Base-by-base conservation (phyloP, 106 monocot species). In the Dendrobium chrysotoxum region DNA sequence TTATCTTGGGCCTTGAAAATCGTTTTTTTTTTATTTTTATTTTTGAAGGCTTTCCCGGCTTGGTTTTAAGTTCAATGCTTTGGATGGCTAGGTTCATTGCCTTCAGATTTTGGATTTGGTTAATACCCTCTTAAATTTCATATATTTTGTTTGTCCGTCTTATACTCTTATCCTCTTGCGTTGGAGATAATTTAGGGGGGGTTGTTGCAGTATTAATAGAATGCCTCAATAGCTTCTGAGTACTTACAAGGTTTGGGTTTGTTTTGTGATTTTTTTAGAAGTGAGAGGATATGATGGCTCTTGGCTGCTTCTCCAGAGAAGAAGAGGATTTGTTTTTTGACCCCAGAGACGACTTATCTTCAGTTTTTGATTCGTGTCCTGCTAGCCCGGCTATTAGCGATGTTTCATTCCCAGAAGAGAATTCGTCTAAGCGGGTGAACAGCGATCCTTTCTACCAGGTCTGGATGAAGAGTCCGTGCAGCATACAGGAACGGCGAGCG, bases 251-350 rank as follows among this genome's bases (percentile, higher is more conserved):
- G 72, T 72, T 31, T 28, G 16, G 20, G 47, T 76, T 76, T 54
- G 67, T 84, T 75, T 31, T 53, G 35, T 50, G 39, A 41, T 41
- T 78, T 83, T 46, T 85, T 80, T 70, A 31, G 71, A 67, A 82
- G 85, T 72, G 76, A 83, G 66, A 74, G 68, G 72, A 26, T 30
- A 78, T 40, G 58, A 83, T 83, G 83, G 80, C 72, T 25, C 41
- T 44, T 66, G 45, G 81, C 35, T 25, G 44, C 28, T 70, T 61
- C 39, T 47, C 72, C 68, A 61, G 55, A 30, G 67, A 77, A 81
- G 84, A 80, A n/a, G 88, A 93, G 26, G 91, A 91, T 28, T 78
- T 80, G 77, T 93, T 88, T 73, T 91, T 90, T 38, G 93, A 96
- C 47, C 58, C 96, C 0, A 86, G 75, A 53, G 95, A 96, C n/a